Evolutionary conservation across 306 rosid species (phyloP).

Genomic region (Citrullus amarus): DNA sequence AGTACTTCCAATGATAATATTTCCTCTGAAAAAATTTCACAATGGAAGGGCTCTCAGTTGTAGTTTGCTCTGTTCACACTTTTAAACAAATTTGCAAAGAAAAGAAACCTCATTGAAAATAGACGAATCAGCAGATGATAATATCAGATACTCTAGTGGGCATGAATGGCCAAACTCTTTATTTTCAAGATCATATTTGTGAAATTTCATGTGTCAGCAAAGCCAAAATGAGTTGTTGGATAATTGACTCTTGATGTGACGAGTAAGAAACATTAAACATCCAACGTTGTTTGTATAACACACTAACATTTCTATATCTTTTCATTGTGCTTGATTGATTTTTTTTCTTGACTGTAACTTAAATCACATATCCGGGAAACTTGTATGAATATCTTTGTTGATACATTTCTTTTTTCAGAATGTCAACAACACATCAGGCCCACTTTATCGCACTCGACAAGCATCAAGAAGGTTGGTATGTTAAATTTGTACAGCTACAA

Average conservation of each 20-base stretch:
- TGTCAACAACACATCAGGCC: slow-evolving; percentile 43
- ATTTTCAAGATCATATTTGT: slow-evolving; percentile 2
- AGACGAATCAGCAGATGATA: neutral
- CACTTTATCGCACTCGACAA: slow-evolving; percentile 42
- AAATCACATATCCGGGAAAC: neutral
- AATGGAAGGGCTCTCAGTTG: neutral
- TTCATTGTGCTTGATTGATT: neutral
- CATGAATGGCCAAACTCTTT: neutral
- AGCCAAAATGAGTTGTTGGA: neutral
- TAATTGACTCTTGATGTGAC: neutral
- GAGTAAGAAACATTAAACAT: neutral
- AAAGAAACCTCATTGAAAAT: neutral
- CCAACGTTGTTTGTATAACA: neutral
- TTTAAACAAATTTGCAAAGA: neutral
- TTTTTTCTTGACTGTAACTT: neutral
- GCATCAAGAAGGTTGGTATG: slow-evolving; percentile 55
- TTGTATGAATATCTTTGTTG: neutral
- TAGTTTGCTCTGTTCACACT: neutral
- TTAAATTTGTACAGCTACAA: neutral
- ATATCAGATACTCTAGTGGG: neutral
- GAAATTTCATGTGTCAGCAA: neutral
- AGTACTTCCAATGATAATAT: neutral
- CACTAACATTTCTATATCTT: neutral
- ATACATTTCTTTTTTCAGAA: slow-evolving; percentile 19
- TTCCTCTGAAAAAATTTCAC: neutral